These are phyloP conservation scores for Kalmusia sp. DNA, from an alignment of 2,329 filamentous ascomycete genomes.

Conservation along the genomic window DNA sequence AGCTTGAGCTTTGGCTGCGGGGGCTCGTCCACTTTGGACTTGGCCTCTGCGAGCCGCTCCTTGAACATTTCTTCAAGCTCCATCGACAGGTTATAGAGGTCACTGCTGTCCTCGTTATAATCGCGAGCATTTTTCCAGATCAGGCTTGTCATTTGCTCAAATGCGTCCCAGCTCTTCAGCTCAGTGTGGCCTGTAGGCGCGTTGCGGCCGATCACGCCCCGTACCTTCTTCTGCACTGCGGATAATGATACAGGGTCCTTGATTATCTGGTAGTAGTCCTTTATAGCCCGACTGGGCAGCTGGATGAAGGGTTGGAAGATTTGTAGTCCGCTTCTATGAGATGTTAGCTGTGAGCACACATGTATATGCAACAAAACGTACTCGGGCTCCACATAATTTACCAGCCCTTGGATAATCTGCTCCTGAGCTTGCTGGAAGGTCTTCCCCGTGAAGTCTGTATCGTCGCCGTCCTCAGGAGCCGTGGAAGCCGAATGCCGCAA, in stretches of 20 bases:
- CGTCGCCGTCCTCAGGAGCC: conserved; percentile 28
- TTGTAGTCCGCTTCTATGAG: conserved; percentile 63
- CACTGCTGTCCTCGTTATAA: conserved; percentile 92
- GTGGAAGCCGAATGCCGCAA: conserved; percentile 37
- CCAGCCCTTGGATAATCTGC: conserved; percentile 78
- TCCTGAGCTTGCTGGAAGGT: conserved; percentile 86
- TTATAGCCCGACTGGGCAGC: conserved; percentile 75
- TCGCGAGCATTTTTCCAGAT: conserved; percentile 89
- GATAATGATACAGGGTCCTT: conserved; percentile 80
- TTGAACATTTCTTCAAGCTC: conserved; percentile 80
- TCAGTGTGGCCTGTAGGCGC: conserved; percentile 67
- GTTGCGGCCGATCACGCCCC: conserved; percentile 73
- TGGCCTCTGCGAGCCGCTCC: conserved; percentile 73
- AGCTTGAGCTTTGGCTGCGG: conserved; percentile 80
- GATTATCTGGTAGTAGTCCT: conserved; percentile 88
- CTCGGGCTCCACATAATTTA: conserved; percentile 67
- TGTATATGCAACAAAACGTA: conserved; percentile 13
- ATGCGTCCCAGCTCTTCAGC: conserved; percentile 82
- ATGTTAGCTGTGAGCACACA: conserved; percentile 16
- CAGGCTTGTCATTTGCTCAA: conserved; percentile 79
- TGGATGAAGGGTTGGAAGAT: conserved; percentile 79
- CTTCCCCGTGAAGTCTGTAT: conserved; percentile 70
- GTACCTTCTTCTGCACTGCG: conserved; percentile 77
- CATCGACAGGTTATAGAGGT: conserved; percentile 77
- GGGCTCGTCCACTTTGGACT: conserved; percentile 74